Evolutionary conservation across 495 filamentous ascomycete species (phyloP).

Genomic region (Astrocystis sublimbata): DNA sequence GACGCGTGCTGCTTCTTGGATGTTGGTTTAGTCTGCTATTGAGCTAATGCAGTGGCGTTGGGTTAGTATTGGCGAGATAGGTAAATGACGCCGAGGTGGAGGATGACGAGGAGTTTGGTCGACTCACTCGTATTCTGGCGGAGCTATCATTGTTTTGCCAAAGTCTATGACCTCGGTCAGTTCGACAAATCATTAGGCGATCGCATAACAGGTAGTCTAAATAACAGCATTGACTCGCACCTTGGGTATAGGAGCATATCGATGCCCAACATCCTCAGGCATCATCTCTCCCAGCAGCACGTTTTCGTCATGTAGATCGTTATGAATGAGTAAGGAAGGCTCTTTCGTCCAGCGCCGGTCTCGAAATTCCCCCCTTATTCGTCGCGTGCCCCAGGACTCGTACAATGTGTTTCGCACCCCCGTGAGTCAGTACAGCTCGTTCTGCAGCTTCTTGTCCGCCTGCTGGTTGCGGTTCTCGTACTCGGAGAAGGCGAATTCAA

Average conservation of each 20-base stretch:
- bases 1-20: conserved; percentile 10
- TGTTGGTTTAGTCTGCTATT: conserved; percentile 1
- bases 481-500: conserved; percentile 7
- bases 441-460: conserved; percentile 4
- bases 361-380: background rate
- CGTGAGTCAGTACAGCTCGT: background rate
- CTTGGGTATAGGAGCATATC: conserved; percentile 2
- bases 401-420: background rate
- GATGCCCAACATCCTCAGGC: background rate
- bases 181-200: background rate
- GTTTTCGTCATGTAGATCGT: conserved; percentile 11
- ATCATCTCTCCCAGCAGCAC: conserved; percentile 2
- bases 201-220: background rate
- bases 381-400: background rate
- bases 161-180: conserved; percentile 6
- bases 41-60: background rate
- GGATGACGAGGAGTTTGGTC: background rate
- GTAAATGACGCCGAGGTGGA: no score
- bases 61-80: no score
- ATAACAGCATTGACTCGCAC: background rate
- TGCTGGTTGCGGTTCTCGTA: conserved; percentile 1
- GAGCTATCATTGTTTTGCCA: background rate
- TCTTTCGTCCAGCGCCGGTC: conserved; percentile 1
- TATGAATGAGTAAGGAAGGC: conserved; percentile 5
- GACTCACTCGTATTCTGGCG: background rate